Base-by-base conservation (phyloP, 305 asterid genomes). In the Fraxinus dipetala region DNA sequence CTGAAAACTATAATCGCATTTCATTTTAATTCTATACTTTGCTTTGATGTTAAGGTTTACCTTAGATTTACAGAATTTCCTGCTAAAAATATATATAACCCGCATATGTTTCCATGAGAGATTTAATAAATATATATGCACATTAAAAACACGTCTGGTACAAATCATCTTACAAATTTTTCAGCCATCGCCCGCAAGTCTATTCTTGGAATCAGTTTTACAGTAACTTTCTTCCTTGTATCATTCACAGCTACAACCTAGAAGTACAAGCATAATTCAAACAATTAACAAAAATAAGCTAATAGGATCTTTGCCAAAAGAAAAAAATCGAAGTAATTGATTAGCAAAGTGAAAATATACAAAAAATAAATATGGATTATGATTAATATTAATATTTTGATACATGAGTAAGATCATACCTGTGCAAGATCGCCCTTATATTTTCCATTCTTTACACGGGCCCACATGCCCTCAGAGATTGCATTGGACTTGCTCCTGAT, bases 401-500 rank as follows among this genome's bases (percentile, higher is more conserved):
- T 72, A 65, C 75, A 38, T 59, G 76, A 72, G 35, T 80, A 82
- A 79, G 32, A 38, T 75, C 79, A 13, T 88, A 94, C 99, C 98
- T 87, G 89, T 4, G 92, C 97, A 84, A 96, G 91, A 86, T 96
- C 99, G 16, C 98, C 98, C 89, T 93, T 96, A 89, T 96, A 94
- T 85, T 80, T 96, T 75, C 99, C 99, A 82, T 81, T 93, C 89
- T 96, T 96, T 84, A 96, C 98, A 78, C 99, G 98, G 79, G 95
- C 93, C 96, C 96, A 96, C 95, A 86, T 92, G 83, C 94, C 98
- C 88, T 89, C 90, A 72, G 93, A 79, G 67, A 96, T 90, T 80
- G 92, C 92, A 86, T 80, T 61, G 72, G 92, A 85, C 87, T 88
- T 94, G 84, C 87, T 93, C 83, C 97, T 90, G 40, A 90, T 82